Evolutionary conservation across 116 monocot species (phyloP), one percentile per base, ranked within the genome.

Genomic region (Zostera marina): DNA sequence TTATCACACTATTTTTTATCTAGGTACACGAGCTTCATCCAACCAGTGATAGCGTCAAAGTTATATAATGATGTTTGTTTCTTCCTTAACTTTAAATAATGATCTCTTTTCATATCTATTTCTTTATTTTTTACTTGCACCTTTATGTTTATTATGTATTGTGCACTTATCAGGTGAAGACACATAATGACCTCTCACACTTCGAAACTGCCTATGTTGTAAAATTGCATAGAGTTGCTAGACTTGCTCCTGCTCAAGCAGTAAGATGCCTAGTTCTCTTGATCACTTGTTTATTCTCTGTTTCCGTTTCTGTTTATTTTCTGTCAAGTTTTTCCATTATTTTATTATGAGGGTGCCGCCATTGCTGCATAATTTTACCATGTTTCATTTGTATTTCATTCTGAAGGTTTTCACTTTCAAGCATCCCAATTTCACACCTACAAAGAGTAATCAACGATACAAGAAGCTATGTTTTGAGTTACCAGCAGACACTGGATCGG

Each of bases 181-280:
- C 77, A 54, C 77, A 89, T 56, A 89, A 83, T 58, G 90, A 96
- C 20, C 64, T 89, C 24, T 76, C 71, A 56, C 89, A 96, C 64
- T 83, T 96, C 71, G 96, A 96, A 68, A 96, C 96, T 63, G 82
- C 96, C 32, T 96, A 96, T 80, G 96, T 96, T 54, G 96, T 96
- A 23, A 96, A 96, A 59, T 63, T 96, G 56, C 96, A 96, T 44
- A 82, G 85, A 58, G 65, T 89, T 53, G 96, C 96, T 11, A 89
- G 76, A 63, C 96, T 96, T 65, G 82, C 89, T 60, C 74, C 80
- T 25, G 49, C 76, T 41, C 85, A 89, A 81, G 70, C 77, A 55
- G 96, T 96, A 64, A 85, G 77, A 56, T 24, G 24, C 44, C 44
- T 32, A 57, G 40, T 15, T 59, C 43, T 1, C 9, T 2, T 59